phyloP scores from a whole-genome alignment of 306 rosid genomes.

The Amphicarpaea edgeworthii region DNA sequence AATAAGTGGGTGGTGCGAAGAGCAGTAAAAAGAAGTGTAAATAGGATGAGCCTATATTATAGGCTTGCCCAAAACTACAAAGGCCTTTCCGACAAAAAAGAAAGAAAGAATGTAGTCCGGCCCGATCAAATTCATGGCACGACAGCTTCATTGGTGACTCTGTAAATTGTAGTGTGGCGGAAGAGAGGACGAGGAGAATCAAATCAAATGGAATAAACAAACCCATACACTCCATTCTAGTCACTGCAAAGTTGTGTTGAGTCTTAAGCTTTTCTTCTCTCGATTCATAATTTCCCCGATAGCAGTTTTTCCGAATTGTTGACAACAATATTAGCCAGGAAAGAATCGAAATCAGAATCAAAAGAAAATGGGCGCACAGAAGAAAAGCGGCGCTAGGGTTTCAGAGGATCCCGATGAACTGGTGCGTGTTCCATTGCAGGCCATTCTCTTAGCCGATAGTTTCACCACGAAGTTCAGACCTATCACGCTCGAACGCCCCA shows the following conservation, averaged over 20 bases:
- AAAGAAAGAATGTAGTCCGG: not conserved
- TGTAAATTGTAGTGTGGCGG: not conserved
- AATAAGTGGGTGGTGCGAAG: too few relatives aligned
- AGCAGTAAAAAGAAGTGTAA: too few relatives aligned
- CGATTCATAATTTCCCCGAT: not conserved
- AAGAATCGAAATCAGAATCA: too few relatives aligned
- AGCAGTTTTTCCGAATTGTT: too few relatives aligned
- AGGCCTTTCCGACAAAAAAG: too few relatives aligned
- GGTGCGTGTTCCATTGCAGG: slow-evolving; percentile 82
- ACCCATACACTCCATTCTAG: not conserved
- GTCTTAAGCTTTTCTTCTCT: not conserved
- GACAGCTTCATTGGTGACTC: not conserved
- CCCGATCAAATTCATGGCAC: not conserved
- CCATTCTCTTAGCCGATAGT: slow-evolving; percentile 91
- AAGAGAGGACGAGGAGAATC: not conserved
- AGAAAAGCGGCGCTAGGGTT: slow-evolving; percentile 69
- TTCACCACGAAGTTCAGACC: slow-evolving; percentile 93
- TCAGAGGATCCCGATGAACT: slow-evolving; percentile 88
- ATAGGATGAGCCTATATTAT: too few relatives aligned
- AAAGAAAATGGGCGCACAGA: slow-evolving; percentile 75
- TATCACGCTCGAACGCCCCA: slow-evolving; percentile 97
- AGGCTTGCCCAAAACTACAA: not conserved
- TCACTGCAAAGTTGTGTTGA: not conserved
- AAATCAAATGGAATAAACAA: not conserved
- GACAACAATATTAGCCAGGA: too few relatives aligned